Conservation (phyloP, 1,284 basidiomycete genomes). For the Ganoderma lucidum region DNA sequence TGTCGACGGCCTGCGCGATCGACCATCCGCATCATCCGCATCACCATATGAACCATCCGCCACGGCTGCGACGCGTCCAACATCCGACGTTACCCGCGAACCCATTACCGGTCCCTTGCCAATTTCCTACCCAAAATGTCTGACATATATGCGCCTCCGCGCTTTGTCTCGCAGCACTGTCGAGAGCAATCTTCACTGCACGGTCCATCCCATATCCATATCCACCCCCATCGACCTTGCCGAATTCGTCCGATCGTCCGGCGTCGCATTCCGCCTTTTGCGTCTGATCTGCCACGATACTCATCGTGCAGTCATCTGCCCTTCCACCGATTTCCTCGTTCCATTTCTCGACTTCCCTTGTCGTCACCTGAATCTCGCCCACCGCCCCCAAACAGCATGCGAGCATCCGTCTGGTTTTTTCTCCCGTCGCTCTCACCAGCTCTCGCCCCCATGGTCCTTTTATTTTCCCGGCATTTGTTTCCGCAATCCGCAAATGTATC, state of each 20-base stretch:
- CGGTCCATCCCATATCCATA: constrained; percentile 18
- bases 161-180: neutral
- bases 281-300: constrained; percentile 32
- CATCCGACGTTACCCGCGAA: constrained; percentile 1
- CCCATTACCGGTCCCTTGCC: neutral
- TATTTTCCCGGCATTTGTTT: constrained; percentile 22
- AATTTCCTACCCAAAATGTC: neutral
- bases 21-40: constrained; percentile 4
- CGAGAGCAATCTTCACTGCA: constrained; percentile 16
- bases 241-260: constrained; percentile 30
- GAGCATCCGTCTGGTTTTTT: constrained; percentile 25
- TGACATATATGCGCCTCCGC: neutral
- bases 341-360: constrained; percentile 17
- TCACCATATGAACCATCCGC: constrained; percentile 4
- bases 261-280: constrained; percentile 22
- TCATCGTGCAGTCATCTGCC: constrained; percentile 30
- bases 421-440: constrained; percentile 22
- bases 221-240: constrained; percentile 26
- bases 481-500: constrained; percentile 16
- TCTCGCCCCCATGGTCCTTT: constrained; percentile 23
- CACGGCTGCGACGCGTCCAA: neutral
- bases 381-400: constrained; percentile 16
- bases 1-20: constrained; percentile 5
- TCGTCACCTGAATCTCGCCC: constrained; percentile 28
- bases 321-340: constrained; percentile 19